phyloP scores from a whole-genome alignment of 345 rosid species.

The Populus ilicifolia region DNA sequence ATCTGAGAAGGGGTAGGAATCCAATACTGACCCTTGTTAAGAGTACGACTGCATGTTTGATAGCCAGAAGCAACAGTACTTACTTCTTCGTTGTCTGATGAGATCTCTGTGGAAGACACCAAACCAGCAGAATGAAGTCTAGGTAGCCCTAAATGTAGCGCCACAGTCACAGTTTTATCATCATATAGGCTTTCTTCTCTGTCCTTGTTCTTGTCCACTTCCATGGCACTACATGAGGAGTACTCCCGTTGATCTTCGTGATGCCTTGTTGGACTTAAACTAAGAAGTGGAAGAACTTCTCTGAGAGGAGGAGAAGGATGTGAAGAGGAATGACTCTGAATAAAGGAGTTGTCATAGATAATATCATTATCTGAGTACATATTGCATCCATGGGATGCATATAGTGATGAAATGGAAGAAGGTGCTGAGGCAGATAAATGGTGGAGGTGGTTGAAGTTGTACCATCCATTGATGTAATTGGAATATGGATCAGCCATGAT shows the following conservation, averaged over 20 bases:
- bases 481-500: slow-evolving; percentile 65
- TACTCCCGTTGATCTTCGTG: slow-evolving; percentile 30
- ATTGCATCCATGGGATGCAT: slow-evolving; percentile 28
- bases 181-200: slow-evolving; percentile 26
- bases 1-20: slow-evolving; percentile 99
- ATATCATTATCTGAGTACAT: slow-evolving; percentile 21
- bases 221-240: slow-evolving; percentile 35
- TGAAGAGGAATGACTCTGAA: slow-evolving; percentile 19
- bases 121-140: slow-evolving; percentile 38
- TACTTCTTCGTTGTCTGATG: slow-evolving; percentile 47
- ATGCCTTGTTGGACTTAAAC: slow-evolving; percentile 58
- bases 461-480: slow-evolving; percentile 49
- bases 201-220: slow-evolving; percentile 39
- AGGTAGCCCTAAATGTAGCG: slow-evolving; percentile 83
- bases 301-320: slow-evolving; percentile 72
- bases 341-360: slow-evolving; percentile 17
- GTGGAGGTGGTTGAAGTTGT: slow-evolving; percentile 36
- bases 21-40: slow-evolving; percentile 87
- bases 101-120: slow-evolving; percentile 33
- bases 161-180: slow-evolving; percentile 56
- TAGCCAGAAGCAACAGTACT: slow-evolving; percentile 30
- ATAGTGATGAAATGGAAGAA: slow-evolving; percentile 28
- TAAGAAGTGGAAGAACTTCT: slow-evolving; percentile 91
- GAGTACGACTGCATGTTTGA: slow-evolving; percentile 24
- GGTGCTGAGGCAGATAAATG: slow-evolving; percentile 38